Base-by-base conservation (phyloP, 495 filamentous ascomycete genomes). In the Parachaetomium inaequale region DNA sequence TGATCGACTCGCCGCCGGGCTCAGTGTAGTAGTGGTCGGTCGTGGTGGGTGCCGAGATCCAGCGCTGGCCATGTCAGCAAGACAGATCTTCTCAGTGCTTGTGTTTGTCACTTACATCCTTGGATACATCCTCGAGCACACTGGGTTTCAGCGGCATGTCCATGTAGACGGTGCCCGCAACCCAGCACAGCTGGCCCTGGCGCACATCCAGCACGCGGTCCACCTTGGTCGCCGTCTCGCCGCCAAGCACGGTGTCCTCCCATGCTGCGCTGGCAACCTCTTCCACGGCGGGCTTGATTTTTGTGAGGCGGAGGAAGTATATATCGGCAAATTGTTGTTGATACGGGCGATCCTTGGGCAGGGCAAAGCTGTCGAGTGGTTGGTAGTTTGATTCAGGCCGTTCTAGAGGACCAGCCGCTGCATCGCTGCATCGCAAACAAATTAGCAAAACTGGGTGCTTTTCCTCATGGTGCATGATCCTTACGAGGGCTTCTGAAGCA, bases 131-230 rank as follows among this genome's bases (percentile, higher is more conserved):
- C 26, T 96, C 93, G 34, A 99, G 78, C 76, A 99, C 92, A 69
- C 96, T 97, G 0, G 95, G 95, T 73, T 99, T 99, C 67, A 97
- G 72, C 17, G 90, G 87, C 91, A 98, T 91, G 62, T 97, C 93
- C 88, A 97, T 95, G 63, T 94, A 99, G 31, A 96, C 85, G 0
- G 95, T 99, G 10, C 95, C 95, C 0, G 84, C 80, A 50, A 99
- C 88, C 93, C 93, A 99, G 75, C 95, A 97, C 28, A 98, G 77
- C 75, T 97, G 87, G 55, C 94, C 94, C 73, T 97, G 95, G 68
- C 94, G 85, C 15, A 99, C 95, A 78, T 97, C 93, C 11, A 99
- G 81, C 38, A 97, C 95, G 64, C 93, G 78, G 21, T 97, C 88
- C 6, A 92, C 91, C 56, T 80, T 83, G 55, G 78, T 80, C 14